Percentiles rank a stretch among this genome's conserved stretches.
Conservation (phyloP, 331 rosid species). For the Malus hybrid region DNA sequence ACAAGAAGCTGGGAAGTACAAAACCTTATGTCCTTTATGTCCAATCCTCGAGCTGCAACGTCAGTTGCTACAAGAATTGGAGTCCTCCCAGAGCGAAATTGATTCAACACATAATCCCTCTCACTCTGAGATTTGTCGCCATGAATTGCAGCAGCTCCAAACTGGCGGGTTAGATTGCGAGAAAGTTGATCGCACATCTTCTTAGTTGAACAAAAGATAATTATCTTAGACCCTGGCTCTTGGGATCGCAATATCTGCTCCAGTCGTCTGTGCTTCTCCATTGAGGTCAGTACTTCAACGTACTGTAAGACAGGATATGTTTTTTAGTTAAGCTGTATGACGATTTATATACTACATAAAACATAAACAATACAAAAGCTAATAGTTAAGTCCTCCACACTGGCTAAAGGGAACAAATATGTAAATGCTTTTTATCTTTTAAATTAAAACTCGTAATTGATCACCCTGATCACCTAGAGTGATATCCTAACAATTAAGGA, state of each 20-base stretch:
- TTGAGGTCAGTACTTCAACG: constrained; percentile 64
- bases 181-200: constrained; percentile 99
- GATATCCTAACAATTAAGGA: not conserved
- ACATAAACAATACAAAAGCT: not conserved
- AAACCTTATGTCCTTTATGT: constrained; percentile 93
- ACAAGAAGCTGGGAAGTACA: constrained; percentile 8
- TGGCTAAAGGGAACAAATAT: not conserved
- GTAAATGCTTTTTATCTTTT: not conserved
- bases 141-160: constrained; percentile 96
- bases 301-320: constrained; percentile 41
- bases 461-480: not conserved
- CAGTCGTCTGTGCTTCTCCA: constrained; percentile 82
- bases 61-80: constrained; percentile 98
- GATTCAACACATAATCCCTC: constrained; percentile 83
- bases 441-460: not conserved
- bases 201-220: constrained; percentile 91
- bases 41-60: constrained; percentile 98
- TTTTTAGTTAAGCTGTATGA: constrained; percentile 31
- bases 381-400: not conserved
- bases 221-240: constrained; percentile 91
- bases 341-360: not conserved
- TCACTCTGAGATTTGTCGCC: constrained; percentile 99
- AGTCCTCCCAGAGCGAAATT: constrained; percentile 81
- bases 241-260: constrained; percentile 86
- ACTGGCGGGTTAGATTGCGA: constrained; percentile 83